Evolutionary conservation across 73 alveolate genomes (phyloP).

Genomic region (Paraurostyla sp.): DNA sequence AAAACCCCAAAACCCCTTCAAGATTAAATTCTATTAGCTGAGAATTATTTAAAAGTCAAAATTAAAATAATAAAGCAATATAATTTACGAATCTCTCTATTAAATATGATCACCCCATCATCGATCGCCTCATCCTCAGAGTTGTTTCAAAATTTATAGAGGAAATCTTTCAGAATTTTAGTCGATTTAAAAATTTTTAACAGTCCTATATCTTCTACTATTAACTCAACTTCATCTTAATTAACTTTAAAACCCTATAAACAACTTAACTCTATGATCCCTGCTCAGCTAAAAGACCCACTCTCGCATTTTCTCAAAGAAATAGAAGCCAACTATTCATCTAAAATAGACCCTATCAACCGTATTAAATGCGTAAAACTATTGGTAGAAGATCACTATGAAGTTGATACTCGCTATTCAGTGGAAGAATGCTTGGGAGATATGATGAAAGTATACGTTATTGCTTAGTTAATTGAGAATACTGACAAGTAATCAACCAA

Average conservation of each 20-base stretch:
- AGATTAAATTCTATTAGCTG: too few species aligned
- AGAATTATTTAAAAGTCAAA: too few species aligned
- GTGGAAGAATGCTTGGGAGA: constrained; percentile 55
- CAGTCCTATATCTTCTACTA: not conserved
- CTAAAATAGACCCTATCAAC: not conserved
- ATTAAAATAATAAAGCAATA: too few species aligned
- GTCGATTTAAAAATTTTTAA: not conserved
- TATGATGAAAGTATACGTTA: constrained; percentile 1
- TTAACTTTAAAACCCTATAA: constrained; percentile 5
- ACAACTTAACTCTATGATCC: not conserved
- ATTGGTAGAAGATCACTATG: constrained; percentile 34
- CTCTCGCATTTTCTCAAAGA: not conserved
- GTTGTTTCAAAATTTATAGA: too few species aligned
- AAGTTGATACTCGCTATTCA: constrained; percentile 7
- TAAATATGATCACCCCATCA: too few species aligned
- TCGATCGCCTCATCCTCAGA: too few species aligned
- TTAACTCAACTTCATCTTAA: not conserved
- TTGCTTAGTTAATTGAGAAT: not conserved
- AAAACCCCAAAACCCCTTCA: too few species aligned
- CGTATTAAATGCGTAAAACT: not conserved
- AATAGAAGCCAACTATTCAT: not conserved
- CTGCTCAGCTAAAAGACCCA: not conserved
- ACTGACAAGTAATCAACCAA: not conserved
- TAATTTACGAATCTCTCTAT: too few species aligned
- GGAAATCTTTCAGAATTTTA: constrained; percentile 10